Conservation (phyloP, 1,139 yeast species). For the Kluyveromyces marxianus region DNA sequence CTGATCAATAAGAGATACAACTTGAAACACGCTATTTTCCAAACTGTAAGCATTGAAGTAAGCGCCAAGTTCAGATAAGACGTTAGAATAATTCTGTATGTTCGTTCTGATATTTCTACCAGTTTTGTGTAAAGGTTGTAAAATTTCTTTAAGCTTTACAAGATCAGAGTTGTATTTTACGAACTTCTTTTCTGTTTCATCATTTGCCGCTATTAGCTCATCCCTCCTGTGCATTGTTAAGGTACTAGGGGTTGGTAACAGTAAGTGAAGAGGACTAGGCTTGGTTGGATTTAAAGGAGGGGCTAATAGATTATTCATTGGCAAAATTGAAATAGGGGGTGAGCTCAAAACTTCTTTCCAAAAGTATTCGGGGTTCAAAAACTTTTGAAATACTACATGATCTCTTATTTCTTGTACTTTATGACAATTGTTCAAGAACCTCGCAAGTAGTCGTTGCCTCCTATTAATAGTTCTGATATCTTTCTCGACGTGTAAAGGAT, state of each 20-base stretch:
- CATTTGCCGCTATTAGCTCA: constrained; percentile 11
- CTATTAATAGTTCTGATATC: constrained; percentile 46
- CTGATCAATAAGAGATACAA: constrained; percentile 10
- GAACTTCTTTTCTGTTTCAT: constrained; percentile 34
- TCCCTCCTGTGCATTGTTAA: constrained; percentile 5
- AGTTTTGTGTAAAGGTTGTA: constrained; percentile 48
- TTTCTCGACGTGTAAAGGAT: constrained; percentile 50
- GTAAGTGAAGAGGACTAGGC: constrained; percentile 54
- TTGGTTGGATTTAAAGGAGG: constrained; percentile 49
- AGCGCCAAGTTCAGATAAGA: constrained; percentile 34
- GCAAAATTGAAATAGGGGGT: constrained; percentile 52
- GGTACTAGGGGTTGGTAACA: constrained; percentile 47
- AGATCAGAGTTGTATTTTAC: constrained; percentile 46
- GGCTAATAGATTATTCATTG: constrained; percentile 46
- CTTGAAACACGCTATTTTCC: constrained; percentile 39
- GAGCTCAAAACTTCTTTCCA: constrained; percentile 54
- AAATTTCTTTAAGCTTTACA: constrained; percentile 54
- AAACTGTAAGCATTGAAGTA: constrained; percentile 70
- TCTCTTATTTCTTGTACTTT: constrained; percentile 42
- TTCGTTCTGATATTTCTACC: constrained; percentile 47
- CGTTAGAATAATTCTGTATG: constrained; percentile 36
- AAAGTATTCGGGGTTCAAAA: constrained; percentile 75
- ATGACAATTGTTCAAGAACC: constrained; percentile 71
- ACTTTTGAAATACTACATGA: constrained; percentile 62
- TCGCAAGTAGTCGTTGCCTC: constrained; percentile 69